Base-by-base conservation (phyloP, 2,329 filamentous ascomycete species). In the Colletotrichum caudatum region DNA sequence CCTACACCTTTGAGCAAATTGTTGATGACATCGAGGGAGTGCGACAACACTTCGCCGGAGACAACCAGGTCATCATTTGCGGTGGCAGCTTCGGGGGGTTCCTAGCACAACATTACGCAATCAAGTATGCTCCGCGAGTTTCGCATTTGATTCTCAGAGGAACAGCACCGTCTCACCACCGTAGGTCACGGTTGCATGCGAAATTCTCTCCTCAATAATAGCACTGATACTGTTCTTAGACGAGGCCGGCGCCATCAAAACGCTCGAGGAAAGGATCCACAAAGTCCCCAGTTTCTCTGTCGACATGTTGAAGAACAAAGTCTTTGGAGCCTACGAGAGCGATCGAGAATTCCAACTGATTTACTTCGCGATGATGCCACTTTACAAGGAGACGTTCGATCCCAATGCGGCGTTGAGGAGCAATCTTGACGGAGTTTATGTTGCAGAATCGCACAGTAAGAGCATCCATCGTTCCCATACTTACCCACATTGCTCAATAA, bases 61-160 rank as follows among this genome's bases (percentile, higher is more conserved):
- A 66, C 0, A 54, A 72, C 26, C 73, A 77, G 18, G 77, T 76
- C 16, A 77, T 82, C 41, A 77, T 83, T 29, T 80, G 78, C 18
- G 81, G 81, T 11, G 81, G 81, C 2, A 82, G 80, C 66, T 83
- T 83, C 56, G 81, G 81, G 12, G 81, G 81, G 0, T 83, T 80
- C 48, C 72, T 83, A 5, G 81, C 81, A 0, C 79, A 80, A 69
- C 78, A 81, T 5, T 83, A 82, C 69, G 80, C 81, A 16, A 81
- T 82, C 66, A 77, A 79, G 39, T 82, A 82, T 61, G 74, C 79
- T 1, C 44, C 75, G 0, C 69, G 75, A 2, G 76, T 82, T 0
- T 77, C 76, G 7, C 75, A 80, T 61, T 63, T 83, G 57, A 78
- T 83, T 33, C 75, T 82, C 5, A 74, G 81, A 12, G 81, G 81